Evolutionary conservation across 352 stramenopile genomes (phyloP).

Genomic region (Nothophytophthora sp.): DNA sequence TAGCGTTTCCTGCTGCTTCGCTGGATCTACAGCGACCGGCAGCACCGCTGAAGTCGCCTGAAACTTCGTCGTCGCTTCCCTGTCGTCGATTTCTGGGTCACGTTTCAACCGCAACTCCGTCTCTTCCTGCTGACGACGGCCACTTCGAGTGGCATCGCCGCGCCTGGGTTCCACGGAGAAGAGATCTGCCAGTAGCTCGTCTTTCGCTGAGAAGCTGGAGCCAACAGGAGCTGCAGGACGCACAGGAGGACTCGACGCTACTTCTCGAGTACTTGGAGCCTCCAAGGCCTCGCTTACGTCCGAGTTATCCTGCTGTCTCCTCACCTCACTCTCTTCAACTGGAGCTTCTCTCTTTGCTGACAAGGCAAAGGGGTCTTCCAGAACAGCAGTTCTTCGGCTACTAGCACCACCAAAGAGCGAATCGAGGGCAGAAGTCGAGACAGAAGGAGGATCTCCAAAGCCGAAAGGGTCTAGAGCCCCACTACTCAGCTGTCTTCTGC

Average conservation of each 20-base stretch:
- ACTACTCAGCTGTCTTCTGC: slow-evolving; percentile 11
- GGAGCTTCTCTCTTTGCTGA: slow-evolving; percentile 1
- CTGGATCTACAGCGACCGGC: slow-evolving; percentile 3
- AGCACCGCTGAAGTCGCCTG: background rate
- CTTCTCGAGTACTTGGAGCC: too few relatives aligned
- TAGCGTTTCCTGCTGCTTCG: slow-evolving; percentile 26
- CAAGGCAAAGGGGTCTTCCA: slow-evolving; percentile 18
- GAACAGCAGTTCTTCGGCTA: slow-evolving; percentile 9
- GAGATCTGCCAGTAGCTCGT: slow-evolving; percentile 41
- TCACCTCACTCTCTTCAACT: slow-evolving; percentile 1
- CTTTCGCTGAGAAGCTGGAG: slow-evolving; percentile 28
- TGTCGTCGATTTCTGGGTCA: background rate
- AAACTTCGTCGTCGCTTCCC: slow-evolving; percentile 9
- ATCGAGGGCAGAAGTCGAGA: slow-evolving; percentile 23
- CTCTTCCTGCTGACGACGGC: slow-evolving; percentile 3
- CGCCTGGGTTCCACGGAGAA: slow-evolving; percentile 20
- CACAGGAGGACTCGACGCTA: too few relatives aligned
- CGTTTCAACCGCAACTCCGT: background rate
- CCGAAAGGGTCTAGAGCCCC: slow-evolving; percentile 15
- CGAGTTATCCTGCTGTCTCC: background rate
- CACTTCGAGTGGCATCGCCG: slow-evolving; percentile 1
- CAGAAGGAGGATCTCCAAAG: slow-evolving; percentile 4
- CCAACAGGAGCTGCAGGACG: background rate
- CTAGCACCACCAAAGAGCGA: slow-evolving; percentile 26
- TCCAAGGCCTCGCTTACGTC: too few relatives aligned